These are phyloP conservation scores for Naganishia friedmannii DNA, from an alignment of 768 basidiomycete genomes.

Conservation along the genomic window DNA sequence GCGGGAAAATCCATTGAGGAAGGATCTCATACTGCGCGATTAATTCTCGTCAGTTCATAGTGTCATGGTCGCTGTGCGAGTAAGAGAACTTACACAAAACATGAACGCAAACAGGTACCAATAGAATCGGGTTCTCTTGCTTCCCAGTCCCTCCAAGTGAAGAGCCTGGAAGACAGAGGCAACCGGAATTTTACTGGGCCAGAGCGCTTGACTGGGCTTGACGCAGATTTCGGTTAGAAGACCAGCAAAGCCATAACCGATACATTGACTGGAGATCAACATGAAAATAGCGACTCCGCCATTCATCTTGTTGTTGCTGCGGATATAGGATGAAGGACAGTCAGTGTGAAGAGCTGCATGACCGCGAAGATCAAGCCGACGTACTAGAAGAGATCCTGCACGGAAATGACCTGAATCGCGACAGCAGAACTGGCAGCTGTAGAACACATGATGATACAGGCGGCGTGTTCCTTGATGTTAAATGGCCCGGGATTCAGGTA, in stretches of 20 bases:
- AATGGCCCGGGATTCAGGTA: slow-evolving; percentile 47
- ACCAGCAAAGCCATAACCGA: slow-evolving; percentile 46
- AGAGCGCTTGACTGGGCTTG: slow-evolving; percentile 35
- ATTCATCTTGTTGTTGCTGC: slow-evolving; percentile 43
- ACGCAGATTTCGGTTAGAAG: slow-evolving; percentile 37
- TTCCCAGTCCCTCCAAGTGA: slow-evolving; percentile 43
- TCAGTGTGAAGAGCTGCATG: too few species aligned
- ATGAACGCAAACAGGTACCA: slow-evolving; percentile 46
- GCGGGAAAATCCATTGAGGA: slow-evolving; percentile 53
- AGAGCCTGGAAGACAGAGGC: slow-evolving; percentile 48
- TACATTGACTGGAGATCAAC: slow-evolving; percentile 43
- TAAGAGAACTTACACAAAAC: slow-evolving; percentile 35
- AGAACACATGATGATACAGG: slow-evolving; percentile 46
- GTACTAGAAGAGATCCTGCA: slow-evolving; percentile 40
- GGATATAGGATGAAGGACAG: slow-evolving; percentile 30
- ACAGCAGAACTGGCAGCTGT: slow-evolving; percentile 50
- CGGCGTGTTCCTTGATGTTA: slow-evolving; percentile 49
- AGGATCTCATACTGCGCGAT: slow-evolving; percentile 41
- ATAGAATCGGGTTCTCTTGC: slow-evolving; percentile 46
- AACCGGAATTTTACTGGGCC: slow-evolving; percentile 42
- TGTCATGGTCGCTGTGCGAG: slow-evolving; percentile 17
- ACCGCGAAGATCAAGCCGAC: slow-evolving; percentile 18
- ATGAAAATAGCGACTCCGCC: slow-evolving; percentile 49
- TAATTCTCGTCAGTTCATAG: slow-evolving; percentile 41
- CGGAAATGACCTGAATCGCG: slow-evolving; percentile 52